Conservation (phyloP, 129 eudicot species). For the Lonicera japonica region DNA sequence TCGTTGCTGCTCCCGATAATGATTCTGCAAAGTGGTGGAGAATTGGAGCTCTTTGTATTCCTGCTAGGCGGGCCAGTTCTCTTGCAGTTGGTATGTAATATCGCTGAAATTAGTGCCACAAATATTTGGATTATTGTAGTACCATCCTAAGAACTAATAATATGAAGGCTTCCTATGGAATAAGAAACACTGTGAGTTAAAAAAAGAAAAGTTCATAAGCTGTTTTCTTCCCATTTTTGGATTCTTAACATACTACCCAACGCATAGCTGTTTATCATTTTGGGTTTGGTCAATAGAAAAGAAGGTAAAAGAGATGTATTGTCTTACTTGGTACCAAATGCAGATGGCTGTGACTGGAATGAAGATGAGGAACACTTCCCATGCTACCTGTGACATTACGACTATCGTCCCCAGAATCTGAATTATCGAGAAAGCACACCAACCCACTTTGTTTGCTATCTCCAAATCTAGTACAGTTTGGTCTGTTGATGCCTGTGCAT, state of each 20-base stretch:
- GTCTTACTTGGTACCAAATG: constrained; percentile 80
- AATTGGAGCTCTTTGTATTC: constrained; percentile 83
- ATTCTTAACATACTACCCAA: too few relatives aligned
- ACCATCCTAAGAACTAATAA: too few relatives aligned
- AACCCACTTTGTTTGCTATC: constrained; percentile 68
- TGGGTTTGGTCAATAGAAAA: background rate
- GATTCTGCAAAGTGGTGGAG: constrained; percentile 98
- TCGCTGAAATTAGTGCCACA: constrained; percentile 37
- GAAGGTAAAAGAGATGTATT: background rate
- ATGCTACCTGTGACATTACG: constrained; percentile 97
- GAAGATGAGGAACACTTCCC: constrained; percentile 90
- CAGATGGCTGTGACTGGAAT: constrained; percentile 87
- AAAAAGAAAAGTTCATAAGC: too few relatives aligned
- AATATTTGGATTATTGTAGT: background rate
- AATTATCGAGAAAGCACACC: constrained; percentile 85
- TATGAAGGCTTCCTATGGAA: too few relatives aligned
- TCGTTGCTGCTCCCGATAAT: constrained; percentile 89
- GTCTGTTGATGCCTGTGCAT: constrained; percentile 93
- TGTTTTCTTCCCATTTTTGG: too few relatives aligned
- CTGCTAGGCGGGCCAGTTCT: constrained; percentile 84
- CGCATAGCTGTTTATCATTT: too few relatives aligned
- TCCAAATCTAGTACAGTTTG: constrained; percentile 93
- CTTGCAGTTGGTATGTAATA: constrained; percentile 97
- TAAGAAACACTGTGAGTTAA: too few relatives aligned
- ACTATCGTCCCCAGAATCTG: constrained; percentile 88